phyloP scores from a whole-genome alignment of 768 basidiomycete genomes.

The Hericium erinaceus region DNA sequence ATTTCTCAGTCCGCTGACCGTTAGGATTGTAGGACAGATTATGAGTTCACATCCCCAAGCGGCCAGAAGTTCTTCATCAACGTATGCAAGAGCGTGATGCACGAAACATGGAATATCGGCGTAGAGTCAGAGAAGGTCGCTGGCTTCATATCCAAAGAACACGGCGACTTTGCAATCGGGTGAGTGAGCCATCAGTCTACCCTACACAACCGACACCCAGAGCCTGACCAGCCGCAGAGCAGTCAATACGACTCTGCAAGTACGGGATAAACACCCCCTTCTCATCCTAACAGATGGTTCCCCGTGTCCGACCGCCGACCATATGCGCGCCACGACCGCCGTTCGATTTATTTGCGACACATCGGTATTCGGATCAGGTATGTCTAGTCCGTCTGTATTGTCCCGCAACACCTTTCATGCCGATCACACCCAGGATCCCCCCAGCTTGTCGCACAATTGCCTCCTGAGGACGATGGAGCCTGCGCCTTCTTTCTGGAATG shows the following conservation, averaged over 20 bases:
- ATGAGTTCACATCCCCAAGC: conserved; percentile 39
- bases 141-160: conserved; percentile 50
- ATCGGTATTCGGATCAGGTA: conserved; percentile 47
- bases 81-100: conserved; percentile 47
- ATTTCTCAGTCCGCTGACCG: not conserved
- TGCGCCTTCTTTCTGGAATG: conserved; percentile 82
- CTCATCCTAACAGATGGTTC: conserved; percentile 57
- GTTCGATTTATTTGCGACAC: conserved; percentile 75
- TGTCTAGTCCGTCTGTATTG: conserved; percentile 10
- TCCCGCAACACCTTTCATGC: not conserved
- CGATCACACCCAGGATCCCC: conserved; percentile 30
- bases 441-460: conserved; percentile 56
- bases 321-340: conserved; percentile 48
- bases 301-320: conserved; percentile 40
- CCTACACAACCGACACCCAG: not conserved
- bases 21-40: conserved; percentile 45
- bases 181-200: conserved; percentile 20
- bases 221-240: conserved; percentile 26
- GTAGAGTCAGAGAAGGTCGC: conserved; percentile 48
- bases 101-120: conserved; percentile 51
- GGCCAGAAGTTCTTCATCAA: conserved; percentile 48
- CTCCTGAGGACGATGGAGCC: conserved; percentile 52
- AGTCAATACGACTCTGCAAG: conserved; percentile 53
- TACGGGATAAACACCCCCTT: conserved; percentile 44
- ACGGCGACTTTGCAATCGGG: conserved; percentile 70